Evolutionary conservation across 768 basidiomycete species (phyloP), one percentile per base, ranked within the genome.

Genomic region (Lactarius deliciosus): DNA sequence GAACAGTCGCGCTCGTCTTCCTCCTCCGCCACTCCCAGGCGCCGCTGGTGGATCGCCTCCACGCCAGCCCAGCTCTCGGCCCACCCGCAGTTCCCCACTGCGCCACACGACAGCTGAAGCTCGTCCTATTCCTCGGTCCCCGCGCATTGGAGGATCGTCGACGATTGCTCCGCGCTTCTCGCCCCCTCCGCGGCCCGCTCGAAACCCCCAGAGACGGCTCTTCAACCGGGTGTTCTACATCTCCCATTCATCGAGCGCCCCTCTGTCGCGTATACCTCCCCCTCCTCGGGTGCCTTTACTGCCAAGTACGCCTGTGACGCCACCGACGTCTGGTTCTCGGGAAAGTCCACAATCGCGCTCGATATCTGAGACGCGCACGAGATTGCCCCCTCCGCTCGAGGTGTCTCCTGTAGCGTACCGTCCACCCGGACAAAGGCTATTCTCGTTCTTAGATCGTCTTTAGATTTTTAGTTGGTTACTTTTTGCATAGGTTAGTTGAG

Each of bases 321-420:
- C 64, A 20, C 2, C 40, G 11, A 30, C 10, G n/a, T 59, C 53
- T 16, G 13, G 25, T 10, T 22, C 15, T 55, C 4, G 28, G 9
- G 28, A 32, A 15, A 43, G 34, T 30, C 41, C 15, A 10, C 50
- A n/a, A 34, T 18, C 40, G 0, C 38, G 50, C 11, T 18, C 2
- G 40, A 67, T 67, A 63, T 57, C 57, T 8, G 66, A 67, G 61
- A 67, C 61, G 11, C 66, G 61, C 22, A 55, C 66, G 40, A 53
- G 66, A 36, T 63, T 67, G 50, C 61, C 66, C 15, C 66, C 66
- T 10, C 53, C 61, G 22, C 57, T 18, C 8, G 61, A 58, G 11
- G 15, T 22, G 22, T 22, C 61, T 10, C 57, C 66, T 18, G 38
- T 67, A n/a, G 50, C 32, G n/a, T 60, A 63, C 50, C 66, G 66